Evolutionary conservation across 805 yeast species (phyloP), one percentile per base, ranked within the genome.

Genomic region (Phaffomyces opuntiae): DNA sequence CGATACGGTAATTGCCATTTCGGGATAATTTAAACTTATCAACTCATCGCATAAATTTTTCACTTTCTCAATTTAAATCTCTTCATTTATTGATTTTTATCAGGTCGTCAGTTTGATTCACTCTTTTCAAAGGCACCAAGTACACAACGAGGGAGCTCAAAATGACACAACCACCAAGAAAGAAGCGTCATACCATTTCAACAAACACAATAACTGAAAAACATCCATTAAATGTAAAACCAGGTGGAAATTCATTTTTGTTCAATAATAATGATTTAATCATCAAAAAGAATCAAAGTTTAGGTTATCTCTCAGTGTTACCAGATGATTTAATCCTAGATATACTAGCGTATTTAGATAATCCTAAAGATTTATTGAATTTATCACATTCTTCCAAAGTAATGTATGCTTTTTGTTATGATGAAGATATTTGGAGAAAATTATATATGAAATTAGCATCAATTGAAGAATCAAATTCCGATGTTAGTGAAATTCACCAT

Each of bases 391-490:
- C 80, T 3, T 86, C 95, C 4, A 74, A 83, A 48, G 71, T 81
- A 7, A 63, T 83, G 57, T 87, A 82, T 62, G 95, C 91, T 1
- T 84, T 77, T 59, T 57, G 80, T 12, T 80, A 78, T 57, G 83
- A 80, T 56, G 96, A 88, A 52, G 96, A 88, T 42, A 53, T 84
- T 24, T 89, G 96, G 96, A 83, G 83, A 55, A 73, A 70, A 46
- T 46, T 81, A 39, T 80, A 81, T 56, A 65, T 73, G 33, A 62
- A 53, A 14, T 46, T 51, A 25, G 49, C 53, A 29, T 29, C 31
- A 11, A 29, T 29, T 29, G 31, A 29, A 29, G 31, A 29, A 11
- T 29, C 31, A 29, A 12, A 29, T 9, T 29, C 13, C 5, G n/a
- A 50, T 17, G 19, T 42, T 32, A 54, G 51, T 29, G 16, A 53